phyloP scores from a whole-genome alignment of 2,329 filamentous ascomycete species.

The Epichloe aotearoae region DNA sequence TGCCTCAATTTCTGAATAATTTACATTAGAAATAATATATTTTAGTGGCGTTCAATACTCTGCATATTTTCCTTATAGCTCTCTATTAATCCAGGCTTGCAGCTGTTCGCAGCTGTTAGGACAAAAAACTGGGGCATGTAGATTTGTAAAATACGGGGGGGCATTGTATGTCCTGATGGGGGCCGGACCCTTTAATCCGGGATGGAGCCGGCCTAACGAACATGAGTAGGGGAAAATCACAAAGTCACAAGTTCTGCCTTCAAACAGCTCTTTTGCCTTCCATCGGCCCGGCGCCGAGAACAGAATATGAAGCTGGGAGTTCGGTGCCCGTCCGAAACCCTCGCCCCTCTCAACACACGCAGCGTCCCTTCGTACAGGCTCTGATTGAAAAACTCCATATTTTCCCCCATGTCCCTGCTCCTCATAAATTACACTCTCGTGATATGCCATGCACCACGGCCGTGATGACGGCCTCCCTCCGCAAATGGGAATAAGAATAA shows the following conservation, averaged over 20 bases:
- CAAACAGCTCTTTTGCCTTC: background rate
- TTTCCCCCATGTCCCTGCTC: background rate
- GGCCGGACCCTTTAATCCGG: too few relatives aligned
- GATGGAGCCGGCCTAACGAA: too few relatives aligned
- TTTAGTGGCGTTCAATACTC: too few relatives aligned
- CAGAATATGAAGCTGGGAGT: background rate
- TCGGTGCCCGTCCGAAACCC: too few relatives aligned
- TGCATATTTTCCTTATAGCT: too few relatives aligned
- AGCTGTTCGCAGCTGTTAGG: too few relatives aligned
- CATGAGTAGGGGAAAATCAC: background rate
- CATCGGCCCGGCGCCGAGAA: background rate
- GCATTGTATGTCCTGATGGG: too few relatives aligned
- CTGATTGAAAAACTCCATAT: background rate
- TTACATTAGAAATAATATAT: too few relatives aligned
- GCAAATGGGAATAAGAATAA: background rate
- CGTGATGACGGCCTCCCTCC: background rate
- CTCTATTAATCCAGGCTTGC: too few relatives aligned
- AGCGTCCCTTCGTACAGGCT: background rate
- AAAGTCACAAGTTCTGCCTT: background rate
- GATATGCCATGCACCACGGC: background rate
- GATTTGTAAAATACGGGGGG: too few relatives aligned
- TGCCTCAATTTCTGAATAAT: too few relatives aligned
- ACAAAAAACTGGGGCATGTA: too few relatives aligned
- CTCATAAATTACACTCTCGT: background rate
- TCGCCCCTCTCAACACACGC: background rate